Base-by-base conservation (phyloP, 768 basidiomycete species). In the Leccinum truebloodii region DNA sequence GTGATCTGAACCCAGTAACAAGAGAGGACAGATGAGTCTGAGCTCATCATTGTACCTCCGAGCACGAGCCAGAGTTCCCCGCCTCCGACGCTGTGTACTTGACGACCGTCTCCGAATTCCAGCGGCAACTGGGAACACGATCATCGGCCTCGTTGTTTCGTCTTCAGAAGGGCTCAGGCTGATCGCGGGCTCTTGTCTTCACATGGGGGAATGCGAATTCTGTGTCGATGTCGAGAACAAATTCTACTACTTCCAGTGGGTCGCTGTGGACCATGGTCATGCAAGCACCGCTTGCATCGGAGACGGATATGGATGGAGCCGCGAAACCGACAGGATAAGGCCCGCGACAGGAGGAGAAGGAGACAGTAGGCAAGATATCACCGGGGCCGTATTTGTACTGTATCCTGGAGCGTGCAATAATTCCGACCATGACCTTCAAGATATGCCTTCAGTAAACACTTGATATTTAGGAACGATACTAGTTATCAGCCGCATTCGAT, bases 11-110 rank as follows among this genome's bases (percentile, higher is more conserved):
- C n/a, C 3, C 41, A 89, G 87, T 55, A 89, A 90, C 67, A 76
- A 73, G 10, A 80, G 83, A 63, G 71, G 74, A 5, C 88, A 88
- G 12, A 91, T 90, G 89, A n/a, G n/a, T 88, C 90, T 0, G 74
- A 82, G 30, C 71, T 90, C 18, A 72, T 89, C 51, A 73, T 86
- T 2, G 66, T 79, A 0, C 66, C 71, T 3, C 70, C 79, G 18
- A 74, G 72, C 57, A 76, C 79, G 7, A 65, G 76, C 10, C 69
- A 75, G 13, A 72, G 75, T 1, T 68, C 78, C 4, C 68, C n/a
- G 4, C 81, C 87, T 2, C 82, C 79, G 1, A 71, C 82, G 7
- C 78, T 90, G 65, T 85, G 85, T 41, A 92, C 34, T 13, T 34
- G 4, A 92, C 9, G 30, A 32, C 10, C 30, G 10, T 10, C 30